phyloP scores from a whole-genome alignment of 176 grass and related monocot species.

The Hordeum marinum region DNA sequence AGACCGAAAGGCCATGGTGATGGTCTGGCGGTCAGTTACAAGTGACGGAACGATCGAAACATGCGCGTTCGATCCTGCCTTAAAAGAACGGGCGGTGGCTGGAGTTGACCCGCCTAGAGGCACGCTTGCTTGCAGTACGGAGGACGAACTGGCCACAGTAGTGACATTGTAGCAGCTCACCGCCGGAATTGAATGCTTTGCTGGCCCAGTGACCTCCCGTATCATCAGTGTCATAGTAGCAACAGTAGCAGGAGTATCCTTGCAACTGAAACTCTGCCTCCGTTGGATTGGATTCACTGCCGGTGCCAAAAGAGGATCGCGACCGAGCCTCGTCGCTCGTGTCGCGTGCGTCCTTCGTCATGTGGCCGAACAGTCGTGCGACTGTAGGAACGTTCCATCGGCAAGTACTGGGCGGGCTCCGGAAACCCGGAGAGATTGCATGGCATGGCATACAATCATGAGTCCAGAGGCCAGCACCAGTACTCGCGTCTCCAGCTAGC shows the following conservation, averaged over 20 bases:
- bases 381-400: neutral
- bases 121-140: neutral
- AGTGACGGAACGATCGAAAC: neutral
- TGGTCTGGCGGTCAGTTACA: neutral
- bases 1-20: neutral
- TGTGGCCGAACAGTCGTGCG: neutral
- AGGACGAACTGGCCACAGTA: neutral
- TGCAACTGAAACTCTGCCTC: neutral
- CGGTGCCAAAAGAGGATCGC: neutral
- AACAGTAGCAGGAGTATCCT: neutral
- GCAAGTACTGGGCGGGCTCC: neutral
- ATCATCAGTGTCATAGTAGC: too few relatives aligned
- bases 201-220: neutral
- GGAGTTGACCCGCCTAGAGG: neutral
- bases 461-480: neutral
- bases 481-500: neutral
- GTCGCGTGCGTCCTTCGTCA: neutral
- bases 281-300: neutral
- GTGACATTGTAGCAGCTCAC: neutral
- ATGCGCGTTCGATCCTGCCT: neutral
- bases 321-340: neutral
- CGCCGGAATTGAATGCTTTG: slow-evolving; percentile 4
- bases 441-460: neutral
- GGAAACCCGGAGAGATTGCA: neutral
- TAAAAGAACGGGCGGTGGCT: neutral